Base-by-base conservation (phyloP, 1,284 basidiomycete genomes). In the Fomitopsis betulina region DNA sequence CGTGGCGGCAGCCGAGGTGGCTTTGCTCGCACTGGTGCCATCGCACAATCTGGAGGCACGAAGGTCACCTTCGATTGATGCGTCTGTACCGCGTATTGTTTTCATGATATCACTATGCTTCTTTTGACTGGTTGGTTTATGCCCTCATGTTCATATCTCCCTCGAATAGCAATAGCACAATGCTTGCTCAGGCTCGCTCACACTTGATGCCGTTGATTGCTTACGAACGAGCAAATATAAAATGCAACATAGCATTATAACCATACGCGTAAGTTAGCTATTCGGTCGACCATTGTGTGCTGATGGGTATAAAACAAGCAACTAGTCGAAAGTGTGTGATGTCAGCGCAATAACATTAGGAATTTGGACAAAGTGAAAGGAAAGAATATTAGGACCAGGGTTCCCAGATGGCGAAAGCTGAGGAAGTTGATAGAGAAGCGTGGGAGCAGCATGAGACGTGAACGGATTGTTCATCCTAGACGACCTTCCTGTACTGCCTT, bases 1-100 rank as follows among this genome's bases (percentile, higher is more conserved):
- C 76, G 79, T 45, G 74, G 83, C 33, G 79, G 74, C 40, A 69
- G 35, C 35, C 35, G 35, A 35, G 35, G 82, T 56, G 77, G 84
- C 33, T 77, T 79, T 53, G 77, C 84, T 53, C 81, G 89, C 63
- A 84, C 79, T 45, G 94, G 93, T 53, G 93, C 86, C 25, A 88
- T 94, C 67, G 76, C 86, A 57, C 72, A 81, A 33, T 84, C 84
- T 58, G 84, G 87, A 66, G 95, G 95, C 65, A 89, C 81, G 75
- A 96, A 95, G 80, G 87, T 82, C 60, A 59, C 58, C 19, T 59
- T 59, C 40, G 58, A 59, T n/a, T 58, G 21, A 39, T 17, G 35
- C 6, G 12, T n/a, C 8, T 27, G 23, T 35, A 15, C 0, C 32
- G 2, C 27, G 10, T 8, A 32, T 19, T 40, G 4, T 6, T 23